Percentiles rank a stretch among this genome's conserved stretches.
phyloP scores from a whole-genome alignment of 345 rosid genomes.

The Acer yangbiense region DNA sequence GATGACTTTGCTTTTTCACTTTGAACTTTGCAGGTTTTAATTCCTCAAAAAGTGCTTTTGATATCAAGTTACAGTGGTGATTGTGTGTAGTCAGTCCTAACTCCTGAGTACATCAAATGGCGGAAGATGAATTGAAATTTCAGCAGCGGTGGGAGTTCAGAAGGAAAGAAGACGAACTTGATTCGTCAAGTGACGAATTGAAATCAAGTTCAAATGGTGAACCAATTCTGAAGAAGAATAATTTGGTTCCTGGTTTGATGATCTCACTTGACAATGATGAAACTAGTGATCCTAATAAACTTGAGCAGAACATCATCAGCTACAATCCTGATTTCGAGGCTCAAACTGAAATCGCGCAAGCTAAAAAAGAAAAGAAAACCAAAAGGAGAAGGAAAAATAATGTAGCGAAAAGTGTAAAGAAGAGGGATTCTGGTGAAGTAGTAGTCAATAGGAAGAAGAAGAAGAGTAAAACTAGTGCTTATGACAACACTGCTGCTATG shows the following conservation, averaged over 20 bases:
- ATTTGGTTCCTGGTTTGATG: conserved; percentile 27
- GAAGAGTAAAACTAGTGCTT: conserved; percentile 29
- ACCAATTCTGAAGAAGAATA: conserved; percentile 32
- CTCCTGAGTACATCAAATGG: conserved; percentile 22
- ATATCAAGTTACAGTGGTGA: neutral
- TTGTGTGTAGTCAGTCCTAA: neutral
- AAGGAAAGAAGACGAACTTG: conserved; percentile 37
- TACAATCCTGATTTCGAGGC: conserved; percentile 16
- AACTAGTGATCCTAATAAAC: conserved; percentile 24
- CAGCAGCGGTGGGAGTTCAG: conserved; percentile 57
- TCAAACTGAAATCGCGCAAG: conserved; percentile 24
- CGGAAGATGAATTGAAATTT: conserved; percentile 39
- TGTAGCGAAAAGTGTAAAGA: conserved; percentile 6
- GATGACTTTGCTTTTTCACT: conserved; percentile 1
- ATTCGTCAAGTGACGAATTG: conserved; percentile 48
- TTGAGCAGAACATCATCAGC: conserved; percentile 23
- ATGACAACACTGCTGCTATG: conserved; percentile 30
- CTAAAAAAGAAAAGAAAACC: conserved; percentile 27
- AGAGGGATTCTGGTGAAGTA: conserved; percentile 23
- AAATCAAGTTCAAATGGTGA: conserved; percentile 30
- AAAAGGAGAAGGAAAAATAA: conserved; percentile 19
- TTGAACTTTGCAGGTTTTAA: conserved; percentile 2
- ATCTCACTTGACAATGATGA: conserved; percentile 31
- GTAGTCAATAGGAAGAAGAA: conserved; percentile 25
- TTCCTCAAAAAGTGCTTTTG: neutral